These are phyloP conservation scores for Penicillium goetzii DNA, from an alignment of 495 filamentous ascomycete species.

Conservation along the genomic window DNA sequence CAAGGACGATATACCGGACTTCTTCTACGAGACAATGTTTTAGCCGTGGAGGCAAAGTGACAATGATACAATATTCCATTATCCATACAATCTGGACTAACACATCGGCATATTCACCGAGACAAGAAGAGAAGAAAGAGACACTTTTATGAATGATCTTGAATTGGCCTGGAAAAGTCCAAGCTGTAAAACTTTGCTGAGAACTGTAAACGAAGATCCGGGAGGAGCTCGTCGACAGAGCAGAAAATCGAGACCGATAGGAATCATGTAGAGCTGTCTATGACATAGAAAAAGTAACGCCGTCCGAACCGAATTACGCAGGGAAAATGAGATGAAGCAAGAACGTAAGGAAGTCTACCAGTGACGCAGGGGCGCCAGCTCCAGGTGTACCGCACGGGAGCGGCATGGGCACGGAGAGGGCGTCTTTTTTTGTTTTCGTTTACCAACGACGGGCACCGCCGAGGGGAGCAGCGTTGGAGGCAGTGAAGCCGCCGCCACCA, in stretches of 20 bases:
- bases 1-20: neutral
- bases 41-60: slow-evolving; percentile 1
- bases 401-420: slow-evolving; percentile 20
- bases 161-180: slow-evolving; percentile 20
- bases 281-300: slow-evolving; percentile 47
- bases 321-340: slow-evolving; percentile 33
- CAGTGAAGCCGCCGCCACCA: slow-evolving; percentile 56
- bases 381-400: slow-evolving; percentile 27
- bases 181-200: slow-evolving; percentile 21
- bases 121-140: slow-evolving; percentile 18
- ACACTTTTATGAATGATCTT: slow-evolving; percentile 37
- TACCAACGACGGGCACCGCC: slow-evolving; percentile 66
- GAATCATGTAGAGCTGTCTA: slow-evolving; percentile 46
- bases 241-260: slow-evolving; percentile 27
- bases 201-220: slow-evolving; percentile 12
- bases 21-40: neutral
- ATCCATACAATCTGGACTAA: slow-evolving; percentile 27
- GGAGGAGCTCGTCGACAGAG: slow-evolving; percentile 15
- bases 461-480: slow-evolving; percentile 65
- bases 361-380: slow-evolving; percentile 37
- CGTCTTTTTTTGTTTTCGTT: slow-evolving; percentile 6
- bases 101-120: slow-evolving; percentile 9
- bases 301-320: slow-evolving; percentile 50
- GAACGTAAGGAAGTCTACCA: slow-evolving; percentile 43
- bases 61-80: slow-evolving; percentile 24